A percentile compares a stretch with the other conserved stretches of the same genome.
phyloP scores from a whole-genome alignment of 208 protist genomes.

The Trypanosoma platydactyli region DNA sequence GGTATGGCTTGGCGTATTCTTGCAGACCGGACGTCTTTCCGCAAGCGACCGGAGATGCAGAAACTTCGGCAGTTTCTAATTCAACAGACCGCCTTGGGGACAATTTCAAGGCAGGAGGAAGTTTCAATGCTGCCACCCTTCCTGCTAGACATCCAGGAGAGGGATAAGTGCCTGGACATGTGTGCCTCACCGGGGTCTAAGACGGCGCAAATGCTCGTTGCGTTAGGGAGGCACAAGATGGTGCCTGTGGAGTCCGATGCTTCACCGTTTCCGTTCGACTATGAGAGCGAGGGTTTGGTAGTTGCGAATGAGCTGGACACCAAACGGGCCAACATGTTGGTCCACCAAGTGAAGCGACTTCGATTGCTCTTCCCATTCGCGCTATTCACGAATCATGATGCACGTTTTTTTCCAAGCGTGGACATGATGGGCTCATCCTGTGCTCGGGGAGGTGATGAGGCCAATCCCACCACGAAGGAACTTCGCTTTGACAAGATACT shows the following conservation, averaged over 20 bases:
- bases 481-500: conserved; percentile 93
- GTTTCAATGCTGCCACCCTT: conserved; percentile 86
- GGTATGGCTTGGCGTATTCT: conserved; percentile 83
- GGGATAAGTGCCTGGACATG: conserved; percentile 87
- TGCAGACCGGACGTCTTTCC: conserved; percentile 77
- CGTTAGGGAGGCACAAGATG: conserved; percentile 75
- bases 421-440: conserved; percentile 16
- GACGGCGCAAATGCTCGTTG: conserved; percentile 84
- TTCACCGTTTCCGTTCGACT: conserved; percentile 82
- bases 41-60: conserved; percentile 68
- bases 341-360: conserved; percentile 87
- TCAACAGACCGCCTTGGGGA: conserved; percentile 75
- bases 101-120: conserved; percentile 85
- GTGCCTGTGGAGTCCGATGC: conserved; percentile 43
- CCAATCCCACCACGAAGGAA: conserved; percentile 32
- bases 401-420: conserved; percentile 76
- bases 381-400: conserved; percentile 92
- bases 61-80: conserved; percentile 79
- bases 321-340: conserved; percentile 85
- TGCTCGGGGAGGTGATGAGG: not conserved
- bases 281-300: conserved; percentile 67
- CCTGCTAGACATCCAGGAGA: conserved; percentile 78
- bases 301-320: conserved; percentile 88
- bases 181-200: conserved; percentile 92
- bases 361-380: conserved; percentile 84